Evolutionary conservation across 306 rosid species (phyloP).

Genomic region (Hippophae rhamnoides): DNA sequence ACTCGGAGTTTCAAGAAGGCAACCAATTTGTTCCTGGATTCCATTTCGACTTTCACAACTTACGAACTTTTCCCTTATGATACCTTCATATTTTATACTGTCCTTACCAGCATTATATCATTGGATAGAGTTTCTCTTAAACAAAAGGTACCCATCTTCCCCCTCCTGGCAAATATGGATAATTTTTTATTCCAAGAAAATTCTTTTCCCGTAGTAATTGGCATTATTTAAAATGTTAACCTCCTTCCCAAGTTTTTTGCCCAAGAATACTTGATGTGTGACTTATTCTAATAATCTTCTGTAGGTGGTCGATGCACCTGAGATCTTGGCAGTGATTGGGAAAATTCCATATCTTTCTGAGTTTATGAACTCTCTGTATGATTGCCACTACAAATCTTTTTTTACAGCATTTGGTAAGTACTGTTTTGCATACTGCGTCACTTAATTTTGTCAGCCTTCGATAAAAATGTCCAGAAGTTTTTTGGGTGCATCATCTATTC

Average conservation of each 20-base stretch:
- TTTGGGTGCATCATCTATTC: neutral
- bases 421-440: neutral
- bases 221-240: neutral
- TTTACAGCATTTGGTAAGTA: conserved; percentile 85
- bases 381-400: conserved; percentile 80
- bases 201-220: conserved; percentile 1
- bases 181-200: neutral
- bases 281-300: conserved; percentile 10
- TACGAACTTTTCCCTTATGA: conserved; percentile 84
- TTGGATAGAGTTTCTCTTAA: conserved; percentile 91
- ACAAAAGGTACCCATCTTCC: conserved; percentile 55
- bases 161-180: neutral
- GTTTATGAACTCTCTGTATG: conserved; percentile 74
- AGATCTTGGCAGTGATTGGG: conserved; percentile 87
- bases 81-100: conserved; percentile 85
- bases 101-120: conserved; percentile 84
- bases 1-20: conserved; percentile 91
- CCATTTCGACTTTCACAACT: conserved; percentile 92
- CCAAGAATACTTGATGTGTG: neutral
- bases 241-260: no score
- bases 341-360: conserved; percentile 75
- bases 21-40: conserved; percentile 72
- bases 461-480: neutral
- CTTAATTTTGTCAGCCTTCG: neutral
- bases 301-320: conserved; percentile 96